Evolutionary conservation across 306 rosid genomes (phyloP).

Genomic region (Cucurbita maxima): DNA sequence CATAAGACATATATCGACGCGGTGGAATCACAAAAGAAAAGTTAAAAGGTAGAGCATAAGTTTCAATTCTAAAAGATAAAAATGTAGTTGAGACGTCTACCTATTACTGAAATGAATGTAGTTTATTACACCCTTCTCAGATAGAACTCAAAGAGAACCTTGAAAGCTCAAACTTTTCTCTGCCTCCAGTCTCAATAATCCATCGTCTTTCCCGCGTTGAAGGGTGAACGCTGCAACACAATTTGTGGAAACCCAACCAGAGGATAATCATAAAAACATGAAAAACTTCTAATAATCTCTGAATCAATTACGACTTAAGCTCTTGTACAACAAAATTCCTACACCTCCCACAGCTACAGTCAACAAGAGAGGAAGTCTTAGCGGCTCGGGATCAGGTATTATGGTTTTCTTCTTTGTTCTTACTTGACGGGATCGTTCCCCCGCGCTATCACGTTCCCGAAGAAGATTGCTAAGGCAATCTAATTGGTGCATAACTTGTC

Average conservation of each 20-base stretch:
- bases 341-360: conserved; percentile 49
- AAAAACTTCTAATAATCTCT: background rate
- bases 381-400: conserved; percentile 17
- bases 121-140: conserved; percentile 14
- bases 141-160: conserved; percentile 17
- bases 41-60: background rate
- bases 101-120: background rate
- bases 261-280: background rate
- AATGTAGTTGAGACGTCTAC: background rate
- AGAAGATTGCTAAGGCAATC: conserved; percentile 63
- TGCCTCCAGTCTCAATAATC: conserved; percentile 14
- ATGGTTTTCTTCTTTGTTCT: conserved; percentile 35
- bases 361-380: conserved; percentile 23
- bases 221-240: conserved; percentile 23
- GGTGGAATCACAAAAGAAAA: background rate
- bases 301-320: conserved; percentile 33
- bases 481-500: conserved; percentile 70
- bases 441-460: conserved; percentile 25
- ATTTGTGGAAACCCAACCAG: background rate
- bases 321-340: conserved; percentile 54
- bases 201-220: conserved; percentile 25
- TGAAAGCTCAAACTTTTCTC: conserved; percentile 3
- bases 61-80: background rate
- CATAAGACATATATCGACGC: no score
- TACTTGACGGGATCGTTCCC: conserved; percentile 33